A percentile compares a stretch with the other conserved stretches of the same genome.
These are phyloP conservation scores for Zanthoxylum bungeanum DNA, from an alignment of 345 rosid genomes.

Conservation along the genomic window DNA sequence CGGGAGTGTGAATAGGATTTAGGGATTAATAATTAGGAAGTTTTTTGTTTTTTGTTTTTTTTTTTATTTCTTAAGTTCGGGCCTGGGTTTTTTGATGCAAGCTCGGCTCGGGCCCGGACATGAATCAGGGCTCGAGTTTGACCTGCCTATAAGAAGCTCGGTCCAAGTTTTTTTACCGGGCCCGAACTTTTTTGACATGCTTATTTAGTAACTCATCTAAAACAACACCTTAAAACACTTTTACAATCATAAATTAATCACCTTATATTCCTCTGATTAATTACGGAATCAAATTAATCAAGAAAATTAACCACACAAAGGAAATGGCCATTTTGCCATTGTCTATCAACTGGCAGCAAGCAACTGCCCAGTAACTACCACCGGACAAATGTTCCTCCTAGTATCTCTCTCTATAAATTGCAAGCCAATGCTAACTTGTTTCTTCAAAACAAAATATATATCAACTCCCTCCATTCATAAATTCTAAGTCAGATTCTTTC, in stretches of 20 bases:
- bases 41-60: too few species aligned
- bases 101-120: too few species aligned
- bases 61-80: too few species aligned
- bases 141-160: too few species aligned
- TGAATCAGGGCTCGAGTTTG: too few species aligned
- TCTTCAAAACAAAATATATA: constrained; percentile 20
- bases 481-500: not conserved
- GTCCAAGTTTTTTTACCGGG: too few species aligned
- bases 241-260: not conserved
- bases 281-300: not conserved
- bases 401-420: constrained; percentile 30
- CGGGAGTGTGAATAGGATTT: too few species aligned
- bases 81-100: too few species aligned
- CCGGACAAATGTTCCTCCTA: constrained; percentile 6
- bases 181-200: too few species aligned
- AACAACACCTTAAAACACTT: too few species aligned
- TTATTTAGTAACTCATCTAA: too few species aligned
- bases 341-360: not conserved
- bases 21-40: too few species aligned
- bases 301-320: not conserved
- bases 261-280: not conserved
- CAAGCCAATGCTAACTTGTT: not conserved
- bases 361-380: constrained; percentile 21
- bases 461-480: not conserved
- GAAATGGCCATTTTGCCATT: constrained; percentile 8